A percentile compares a stretch with the other conserved stretches of the same genome.
Conservation (phyloP, 805 yeast genomes). For the Priceomyces carsonii region DNA sequence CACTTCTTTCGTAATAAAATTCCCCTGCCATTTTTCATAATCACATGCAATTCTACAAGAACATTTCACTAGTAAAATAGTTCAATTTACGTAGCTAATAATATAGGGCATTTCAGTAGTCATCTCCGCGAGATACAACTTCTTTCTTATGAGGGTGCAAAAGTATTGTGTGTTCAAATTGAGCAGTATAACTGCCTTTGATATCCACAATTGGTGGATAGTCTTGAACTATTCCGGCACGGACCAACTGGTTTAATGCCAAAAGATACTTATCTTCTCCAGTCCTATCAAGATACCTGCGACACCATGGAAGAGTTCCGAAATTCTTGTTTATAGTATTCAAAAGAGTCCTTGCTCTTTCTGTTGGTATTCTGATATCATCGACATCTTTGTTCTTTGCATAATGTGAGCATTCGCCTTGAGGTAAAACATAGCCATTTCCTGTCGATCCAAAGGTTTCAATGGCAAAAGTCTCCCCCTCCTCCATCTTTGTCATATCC, state of each 20-base stretch:
- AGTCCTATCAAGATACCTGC: conserved; percentile 86
- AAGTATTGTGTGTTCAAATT: conserved; percentile 90
- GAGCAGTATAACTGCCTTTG: conserved; percentile 90
- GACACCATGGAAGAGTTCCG: conserved; percentile 96
- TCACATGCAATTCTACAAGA: too few species aligned
- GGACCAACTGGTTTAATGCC: conserved; percentile 83
- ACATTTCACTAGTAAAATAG: too few species aligned
- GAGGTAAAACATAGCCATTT: conserved; percentile 78
- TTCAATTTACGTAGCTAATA: too few species aligned
- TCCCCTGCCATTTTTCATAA: too few species aligned
- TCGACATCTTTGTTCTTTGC: conserved; percentile 57
- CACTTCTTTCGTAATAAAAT: too few species aligned
- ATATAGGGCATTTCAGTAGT: conserved; percentile 63
- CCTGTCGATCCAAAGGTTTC: conserved; percentile 99
- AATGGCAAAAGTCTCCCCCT: conserved; percentile 96
- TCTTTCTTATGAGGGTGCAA: conserved; percentile 91
- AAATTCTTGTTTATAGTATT: conserved; percentile 74
- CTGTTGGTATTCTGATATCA: conserved; percentile 48
- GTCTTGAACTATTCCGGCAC: conserved; percentile 85
- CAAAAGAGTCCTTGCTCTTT: conserved; percentile 69
- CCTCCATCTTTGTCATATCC: conserved; percentile 97
- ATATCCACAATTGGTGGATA: conserved; percentile 90
- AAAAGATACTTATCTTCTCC: conserved; percentile 91
- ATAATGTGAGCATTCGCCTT: conserved; percentile 95
- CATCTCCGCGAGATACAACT: conserved; percentile 93